Base-by-base conservation (phyloP, 441 rosid genomes). In the Raphanus hybrid region DNA sequence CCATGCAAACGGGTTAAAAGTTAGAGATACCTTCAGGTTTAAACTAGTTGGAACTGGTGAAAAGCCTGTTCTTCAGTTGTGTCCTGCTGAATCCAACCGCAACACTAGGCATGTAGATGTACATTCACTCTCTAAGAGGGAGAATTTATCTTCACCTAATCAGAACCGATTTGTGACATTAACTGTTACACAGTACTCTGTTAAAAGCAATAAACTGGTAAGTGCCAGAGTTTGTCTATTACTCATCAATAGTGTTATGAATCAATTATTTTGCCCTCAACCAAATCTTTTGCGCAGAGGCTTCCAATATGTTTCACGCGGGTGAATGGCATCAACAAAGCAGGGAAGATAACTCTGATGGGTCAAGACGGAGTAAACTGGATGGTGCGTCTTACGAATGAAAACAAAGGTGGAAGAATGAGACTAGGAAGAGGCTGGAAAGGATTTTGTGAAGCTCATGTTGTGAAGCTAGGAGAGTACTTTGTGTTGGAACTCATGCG, bases 111-210 rank as follows among this genome's bases (percentile, higher is more conserved):
- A 16, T 34, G 62, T 41, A 66, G 72, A 57, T 75, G 78, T 45
- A n/a, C 4, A 60, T 20, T 34, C 63, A 8, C 63, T 68, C 5
- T 10, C n/a, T 43, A 43, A 43, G 50, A 43, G 1, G 1, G 55
- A 68, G 62, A 64, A 29, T 45, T 59, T 64, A 75, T 60, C 69
- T 48, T 68, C 79, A 3, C 0, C 12, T 20, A 50, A 57, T 23
- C 74, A 62, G 52, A 48, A 23, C 43, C 69, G 57, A 7, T 75
- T 75, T 75, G 69, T 75, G 69, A 68, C 69, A 23, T 69, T 75
- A 23, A 75, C 57, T 20, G 1, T 69, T 50, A 50, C 74, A 9
- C 64, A 18, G 1, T 69, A 75, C 60, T 68, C 26, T 45, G 0
- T 68, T 6, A 69, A n/a, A 62, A 6, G 10, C 58, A 63, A 62